These are phyloP conservation scores for Neurospora sp. DNA, from an alignment of 495 filamentous ascomycete species.

Conservation along the genomic window DNA sequence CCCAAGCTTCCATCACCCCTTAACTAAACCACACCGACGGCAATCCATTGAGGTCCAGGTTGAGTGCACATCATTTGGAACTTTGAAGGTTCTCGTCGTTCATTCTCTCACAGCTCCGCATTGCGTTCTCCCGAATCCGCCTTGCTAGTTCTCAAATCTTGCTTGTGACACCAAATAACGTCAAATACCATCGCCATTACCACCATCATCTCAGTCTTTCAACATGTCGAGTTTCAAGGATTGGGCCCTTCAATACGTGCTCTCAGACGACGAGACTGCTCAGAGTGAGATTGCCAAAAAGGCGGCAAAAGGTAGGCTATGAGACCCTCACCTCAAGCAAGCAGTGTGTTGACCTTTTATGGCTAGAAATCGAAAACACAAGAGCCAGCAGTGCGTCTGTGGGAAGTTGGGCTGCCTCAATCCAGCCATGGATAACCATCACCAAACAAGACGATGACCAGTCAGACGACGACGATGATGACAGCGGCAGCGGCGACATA, in stretches of 20 bases:
- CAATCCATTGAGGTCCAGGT: not conserved
- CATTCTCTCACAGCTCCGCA: not conserved
- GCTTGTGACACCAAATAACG: not conserved
- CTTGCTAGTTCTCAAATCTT: not conserved
- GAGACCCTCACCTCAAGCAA: not conserved
- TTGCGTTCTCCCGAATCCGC: not conserved
- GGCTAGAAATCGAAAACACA: slow-evolving; percentile 31
- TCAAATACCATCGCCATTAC: not conserved
- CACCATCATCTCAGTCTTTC: not conserved
- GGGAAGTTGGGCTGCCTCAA: slow-evolving; percentile 38
- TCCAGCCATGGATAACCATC: slow-evolving; percentile 38
- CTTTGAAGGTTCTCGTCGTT: not conserved
- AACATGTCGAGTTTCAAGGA: slow-evolving; percentile 37
- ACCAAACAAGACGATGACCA: slow-evolving; percentile 10
- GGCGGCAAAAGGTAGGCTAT: slow-evolving; percentile 27
- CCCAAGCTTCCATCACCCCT: not conserved
- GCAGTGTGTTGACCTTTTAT: not conserved
- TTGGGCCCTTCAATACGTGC: slow-evolving; percentile 38
- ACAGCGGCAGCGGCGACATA: slow-evolving; percentile 25
- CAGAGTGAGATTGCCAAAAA: slow-evolving; percentile 25
- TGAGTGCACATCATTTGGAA: not conserved
- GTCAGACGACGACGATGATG: slow-evolving; percentile 10
- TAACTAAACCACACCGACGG: not conserved
- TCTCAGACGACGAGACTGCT: slow-evolving; percentile 29
- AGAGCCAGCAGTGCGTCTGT: slow-evolving; percentile 29